These are phyloP conservation scores for Aaosphaeria pasadenensis DNA, from an alignment of 2,329 filamentous ascomycete genomes.

Conservation along the genomic window DNA sequence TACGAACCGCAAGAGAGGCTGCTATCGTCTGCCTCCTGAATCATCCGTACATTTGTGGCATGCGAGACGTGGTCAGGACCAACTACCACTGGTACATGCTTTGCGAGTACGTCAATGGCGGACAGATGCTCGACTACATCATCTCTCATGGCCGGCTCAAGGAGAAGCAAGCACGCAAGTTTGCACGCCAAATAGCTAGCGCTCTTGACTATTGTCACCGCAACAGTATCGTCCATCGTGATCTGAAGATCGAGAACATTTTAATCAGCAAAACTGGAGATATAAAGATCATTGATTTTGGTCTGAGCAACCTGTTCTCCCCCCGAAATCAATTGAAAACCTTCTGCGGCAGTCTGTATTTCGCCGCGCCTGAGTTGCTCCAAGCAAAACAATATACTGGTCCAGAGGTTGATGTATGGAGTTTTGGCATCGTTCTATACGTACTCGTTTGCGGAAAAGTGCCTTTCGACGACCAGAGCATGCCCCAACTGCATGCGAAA, in stretches of 20 bases:
- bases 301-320: slow-evolving; percentile 91
- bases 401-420: slow-evolving; percentile 97
- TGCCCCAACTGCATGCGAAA: slow-evolving; percentile 96
- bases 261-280: slow-evolving; percentile 98
- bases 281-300: slow-evolving; percentile 99
- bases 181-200: slow-evolving; percentile 94
- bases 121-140: slow-evolving; percentile 99
- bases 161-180: slow-evolving; percentile 97
- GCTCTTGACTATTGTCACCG: slow-evolving; percentile 96
- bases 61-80: slow-evolving; percentile 92
- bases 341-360: slow-evolving; percentile 96
- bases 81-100: slow-evolving; percentile 99
- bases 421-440: slow-evolving; percentile 96
- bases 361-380: slow-evolving; percentile 90
- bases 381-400: slow-evolving; percentile 94
- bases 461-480: slow-evolving; percentile 97
- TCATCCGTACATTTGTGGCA: slow-evolving; percentile 92
- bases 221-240: slow-evolving; percentile 96
- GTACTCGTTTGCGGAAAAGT: slow-evolving; percentile 97
- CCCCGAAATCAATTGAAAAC: slow-evolving; percentile 85
- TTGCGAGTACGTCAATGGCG: slow-evolving; percentile 97
- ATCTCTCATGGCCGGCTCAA: slow-evolving; percentile 97
- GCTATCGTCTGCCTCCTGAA: slow-evolving; percentile 93
- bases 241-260: slow-evolving; percentile 98
- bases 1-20: slow-evolving; percentile 89